Conservation (phyloP, 116 monocot species). For the Cymodocea nodosa region DNA sequence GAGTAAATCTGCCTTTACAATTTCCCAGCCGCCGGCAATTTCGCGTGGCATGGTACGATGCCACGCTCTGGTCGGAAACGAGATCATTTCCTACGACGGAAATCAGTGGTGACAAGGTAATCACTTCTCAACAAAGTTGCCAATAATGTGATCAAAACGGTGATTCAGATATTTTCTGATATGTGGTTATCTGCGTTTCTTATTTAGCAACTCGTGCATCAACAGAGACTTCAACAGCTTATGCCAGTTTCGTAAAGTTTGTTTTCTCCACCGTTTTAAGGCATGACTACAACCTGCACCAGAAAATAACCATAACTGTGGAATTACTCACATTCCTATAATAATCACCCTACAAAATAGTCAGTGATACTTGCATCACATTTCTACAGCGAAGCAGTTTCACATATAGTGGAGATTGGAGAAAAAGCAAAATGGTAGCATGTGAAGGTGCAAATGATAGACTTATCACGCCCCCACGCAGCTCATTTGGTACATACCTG, state of each 20-base stretch:
- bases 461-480: conserved; percentile 90
- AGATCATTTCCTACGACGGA: not conserved
- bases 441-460: conserved; percentile 60
- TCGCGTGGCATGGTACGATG: too few species aligned
- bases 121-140: not conserved
- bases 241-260: conserved; percentile 47
- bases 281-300: conserved; percentile 57
- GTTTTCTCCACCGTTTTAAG: conserved; percentile 48
- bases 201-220: not conserved
- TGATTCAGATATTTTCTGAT: not conserved
- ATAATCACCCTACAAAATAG: conserved; percentile 50
- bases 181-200: not conserved
- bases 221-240: conserved; percentile 13
- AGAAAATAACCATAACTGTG: conserved; percentile 39
- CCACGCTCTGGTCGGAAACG: not conserved
- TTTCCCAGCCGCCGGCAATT: too few species aligned
- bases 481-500: conserved; percentile 82
- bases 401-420: too few species aligned
- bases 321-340: conserved; percentile 42
- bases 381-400: too few species aligned
- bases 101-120: not conserved
- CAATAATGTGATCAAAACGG: not conserved
- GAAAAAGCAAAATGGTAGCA: conserved; percentile 53
- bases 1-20: too few species aligned
- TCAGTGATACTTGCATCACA: not conserved